A percentile compares a stretch with the other conserved stretches of the same genome.
Conservation (phyloP, 176 grass and related monocot species). For the Elaeis guineensis region DNA sequence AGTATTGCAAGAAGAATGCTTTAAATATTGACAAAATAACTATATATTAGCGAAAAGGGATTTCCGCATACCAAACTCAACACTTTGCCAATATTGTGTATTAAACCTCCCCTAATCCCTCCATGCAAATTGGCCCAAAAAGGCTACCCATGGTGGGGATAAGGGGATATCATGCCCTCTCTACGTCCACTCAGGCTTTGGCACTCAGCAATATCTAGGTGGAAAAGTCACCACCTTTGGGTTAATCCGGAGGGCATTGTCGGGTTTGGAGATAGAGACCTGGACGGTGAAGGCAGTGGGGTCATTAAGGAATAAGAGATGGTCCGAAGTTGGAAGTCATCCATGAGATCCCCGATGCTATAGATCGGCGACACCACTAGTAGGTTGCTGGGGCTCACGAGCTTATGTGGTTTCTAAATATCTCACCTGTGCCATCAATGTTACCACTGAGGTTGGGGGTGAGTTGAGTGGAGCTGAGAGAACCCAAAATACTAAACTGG, state of each 20-base stretch:
- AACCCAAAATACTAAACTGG: no score
- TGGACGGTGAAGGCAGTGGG: not conserved
- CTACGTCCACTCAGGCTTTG: not conserved
- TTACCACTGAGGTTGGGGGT: not conserved
- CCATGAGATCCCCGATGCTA: constrained; percentile 34
- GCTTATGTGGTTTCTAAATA: constrained; percentile 2
- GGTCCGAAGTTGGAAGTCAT: constrained; percentile 32
- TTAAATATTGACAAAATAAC: no score
- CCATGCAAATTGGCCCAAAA: no score
- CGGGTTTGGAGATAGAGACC: not conserved
- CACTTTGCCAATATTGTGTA: no score
- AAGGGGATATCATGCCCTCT: no score
- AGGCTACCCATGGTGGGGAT: no score
- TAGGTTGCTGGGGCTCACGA: constrained; percentile 22
- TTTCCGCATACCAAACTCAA: no score
- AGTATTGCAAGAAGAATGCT: not conserved
- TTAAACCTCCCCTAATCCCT: no score
- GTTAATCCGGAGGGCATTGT: not conserved
- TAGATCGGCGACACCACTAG: constrained; percentile 22
- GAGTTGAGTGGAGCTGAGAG: not conserved
- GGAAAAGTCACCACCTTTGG: not conserved
- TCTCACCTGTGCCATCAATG: not conserved
- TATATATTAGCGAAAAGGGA: no score
- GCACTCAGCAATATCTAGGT: not conserved
- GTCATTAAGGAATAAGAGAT: constrained; percentile 22